Percentiles rank a stretch among this genome's conserved stretches.
These are phyloP conservation scores for Amanita pseudoporphyria DNA, from an alignment of 768 basidiomycete genomes.

Conservation along the genomic window DNA sequence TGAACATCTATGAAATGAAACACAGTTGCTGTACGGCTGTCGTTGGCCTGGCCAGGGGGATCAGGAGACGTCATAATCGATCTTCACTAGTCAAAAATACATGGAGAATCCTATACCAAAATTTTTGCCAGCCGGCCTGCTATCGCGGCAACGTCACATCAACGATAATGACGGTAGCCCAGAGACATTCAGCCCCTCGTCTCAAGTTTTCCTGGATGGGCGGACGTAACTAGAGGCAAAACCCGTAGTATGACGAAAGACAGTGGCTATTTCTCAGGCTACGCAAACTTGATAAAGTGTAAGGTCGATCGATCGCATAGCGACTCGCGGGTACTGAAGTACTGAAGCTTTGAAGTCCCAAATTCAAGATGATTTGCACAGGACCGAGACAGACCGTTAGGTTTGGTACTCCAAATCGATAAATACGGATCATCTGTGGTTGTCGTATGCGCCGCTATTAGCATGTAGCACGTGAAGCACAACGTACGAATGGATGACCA, in stretches of 20 bases:
- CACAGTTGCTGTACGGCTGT: background rate
- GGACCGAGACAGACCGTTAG: no score
- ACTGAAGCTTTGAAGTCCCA: no score
- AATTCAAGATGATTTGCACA: no score
- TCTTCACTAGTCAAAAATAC: background rate
- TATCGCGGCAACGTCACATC: background rate
- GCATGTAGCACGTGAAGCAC: background rate
- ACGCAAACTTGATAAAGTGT: background rate
- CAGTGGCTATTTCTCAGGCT: background rate
- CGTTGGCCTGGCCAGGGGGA: background rate
- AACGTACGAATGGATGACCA: background rate
- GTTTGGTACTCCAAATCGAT: no score
- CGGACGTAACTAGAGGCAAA: background rate
- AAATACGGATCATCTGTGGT: background rate
- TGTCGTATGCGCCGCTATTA: background rate
- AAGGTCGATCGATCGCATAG: background rate
- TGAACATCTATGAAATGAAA: no score
- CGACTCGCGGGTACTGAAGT: no score
- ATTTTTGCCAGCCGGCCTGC: background rate
- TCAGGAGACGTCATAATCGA: background rate
- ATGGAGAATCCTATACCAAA: background rate
- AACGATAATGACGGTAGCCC: background rate
- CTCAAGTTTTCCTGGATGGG: background rate
- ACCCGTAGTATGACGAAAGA: background rate
- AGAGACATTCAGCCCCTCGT: background rate